Evolutionary conservation across 257 asterid genomes (phyloP), one percentile per base, ranked within the genome.

Genomic region (Solanum rostratum): DNA sequence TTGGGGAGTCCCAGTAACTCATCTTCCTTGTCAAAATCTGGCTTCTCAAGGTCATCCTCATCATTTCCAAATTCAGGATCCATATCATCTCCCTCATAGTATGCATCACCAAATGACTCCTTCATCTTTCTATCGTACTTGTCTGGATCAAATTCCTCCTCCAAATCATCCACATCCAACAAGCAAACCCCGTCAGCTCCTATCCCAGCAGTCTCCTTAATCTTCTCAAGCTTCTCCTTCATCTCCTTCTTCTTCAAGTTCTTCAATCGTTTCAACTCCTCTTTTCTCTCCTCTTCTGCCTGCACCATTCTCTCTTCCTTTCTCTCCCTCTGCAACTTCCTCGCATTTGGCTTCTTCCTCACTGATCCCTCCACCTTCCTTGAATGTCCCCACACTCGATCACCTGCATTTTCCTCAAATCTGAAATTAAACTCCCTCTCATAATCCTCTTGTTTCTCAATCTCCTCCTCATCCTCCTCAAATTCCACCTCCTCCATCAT

Each of bases 191-290:
- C 92, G 16, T 88, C 94, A 41, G 88, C 90, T 46, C 88, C 92
- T 60, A 94, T 85, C 62, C 99, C 99, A 0, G 97, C 97, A 29
- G 90, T 89, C 88, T 92, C 92, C 90, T 91, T 90, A 87, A 96
- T 93, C 93, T 91, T 96, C 88, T 89, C 89, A 89, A 94, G 84
- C 91, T 94, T 96, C 87, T 92, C 98, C 20, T 85, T 89, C 50
- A 94, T 94, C 88, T 96, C 99, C 86, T 89, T 93, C 90, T 90
- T 94, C 91, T 93, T 96, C 85, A 96, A 86, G 81, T 94, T 96
- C 91, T 96, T 96, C 92, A 96, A 83, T 69, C 93, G 90, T 88
- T 96, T 96, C 80, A 96, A 85, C 90, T 96, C 97, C 87, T 94
- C 98, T 86, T 87, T 90, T 74, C 93, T 87, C 84, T 93, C 97